Base-by-base conservation (phyloP, 83 land plant genomes). In the Diphasiastrum complanatum region DNA sequence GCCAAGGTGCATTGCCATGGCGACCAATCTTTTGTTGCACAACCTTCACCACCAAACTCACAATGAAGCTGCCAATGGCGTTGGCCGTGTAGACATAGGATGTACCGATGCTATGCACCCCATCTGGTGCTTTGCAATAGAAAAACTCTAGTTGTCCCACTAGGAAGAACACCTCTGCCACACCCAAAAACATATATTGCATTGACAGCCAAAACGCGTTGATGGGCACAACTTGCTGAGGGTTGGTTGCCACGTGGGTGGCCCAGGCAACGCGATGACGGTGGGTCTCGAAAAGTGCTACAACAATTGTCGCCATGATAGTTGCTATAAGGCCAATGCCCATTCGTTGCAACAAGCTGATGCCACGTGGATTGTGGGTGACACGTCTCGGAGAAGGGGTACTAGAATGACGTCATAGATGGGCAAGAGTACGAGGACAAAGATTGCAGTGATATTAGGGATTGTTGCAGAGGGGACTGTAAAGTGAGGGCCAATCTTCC, bases 81-180 rank as follows among this genome's bases (percentile, higher is more conserved):
- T 78, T 82, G 34, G 83, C 83, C 2, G 80, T 54, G 30, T 79
- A 82, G 35, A 82, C 83, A 55, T 75, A 79, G 27, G 87, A 78
- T 6, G 87, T 76, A 1, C 78, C 83, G 0, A 83, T 60, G 34
- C 87, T 83, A 31, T 80, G 70, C 87, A 83, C 80, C 12, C 83
- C 81, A 71, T 79, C 83, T 5, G 87, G 87, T 18, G 87, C 82
- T 63, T 83, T 78, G 47, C 79, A 67, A 61, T 83, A 83, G 0
- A 83, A 59, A 61, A 79, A 83, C 58, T 83, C 87, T 0, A 83
- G 74, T 11, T 73, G 45, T n/a, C 86, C 89, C 29, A 81, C 79
- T 6, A 75, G 61, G 68, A 67, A 70, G 34, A 85, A 82, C 24
- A 79, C 83, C 48, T 85, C 89, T 10, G 83, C 83, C 22, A 82